Evolutionary conservation across 306 rosid species (phyloP).

Genomic region (Heteromeles arbutifolia): DNA sequence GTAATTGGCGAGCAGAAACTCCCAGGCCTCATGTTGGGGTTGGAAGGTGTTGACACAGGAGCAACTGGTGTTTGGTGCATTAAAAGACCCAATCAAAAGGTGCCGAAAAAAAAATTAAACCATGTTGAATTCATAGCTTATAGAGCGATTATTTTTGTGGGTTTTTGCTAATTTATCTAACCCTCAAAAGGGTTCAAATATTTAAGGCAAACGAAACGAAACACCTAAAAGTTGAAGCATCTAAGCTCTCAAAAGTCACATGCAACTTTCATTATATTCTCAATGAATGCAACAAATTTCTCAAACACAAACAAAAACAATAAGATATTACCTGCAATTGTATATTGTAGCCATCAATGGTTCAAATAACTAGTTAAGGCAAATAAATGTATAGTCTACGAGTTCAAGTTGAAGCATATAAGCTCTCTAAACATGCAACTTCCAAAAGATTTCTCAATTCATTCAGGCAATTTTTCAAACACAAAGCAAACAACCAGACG

Average conservation of each 20-base stretch:
- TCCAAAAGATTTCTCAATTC: background rate
- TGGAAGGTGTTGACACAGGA: slow-evolving; percentile 36
- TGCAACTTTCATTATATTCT: background rate
- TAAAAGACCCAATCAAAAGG: slow-evolving; percentile 27
- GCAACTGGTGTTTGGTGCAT: slow-evolving; percentile 19
- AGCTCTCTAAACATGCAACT: too few species aligned
- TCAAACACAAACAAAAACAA: background rate
- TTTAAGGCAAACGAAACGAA: background rate
- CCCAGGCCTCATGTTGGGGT: slow-evolving; percentile 28
- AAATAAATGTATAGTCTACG: too few species aligned
- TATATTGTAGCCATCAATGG: too few species aligned
- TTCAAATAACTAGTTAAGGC: too few species aligned
- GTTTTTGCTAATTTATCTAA: background rate
- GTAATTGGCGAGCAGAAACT: slow-evolving; percentile 32
- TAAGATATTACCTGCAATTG: slow-evolving; percentile 25
- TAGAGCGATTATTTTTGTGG: background rate
- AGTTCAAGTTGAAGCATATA: too few species aligned
- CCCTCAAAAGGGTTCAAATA: background rate
- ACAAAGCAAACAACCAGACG: background rate
- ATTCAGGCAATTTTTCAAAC: background rate
- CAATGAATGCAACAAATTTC: background rate
- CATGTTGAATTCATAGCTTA: background rate
- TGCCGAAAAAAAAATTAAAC: background rate
- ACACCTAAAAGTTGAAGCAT: background rate
- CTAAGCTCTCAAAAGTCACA: background rate